Conservation (phyloP, 2,329 filamentous ascomycete genomes). For the Fusarium dimerum region DNA sequence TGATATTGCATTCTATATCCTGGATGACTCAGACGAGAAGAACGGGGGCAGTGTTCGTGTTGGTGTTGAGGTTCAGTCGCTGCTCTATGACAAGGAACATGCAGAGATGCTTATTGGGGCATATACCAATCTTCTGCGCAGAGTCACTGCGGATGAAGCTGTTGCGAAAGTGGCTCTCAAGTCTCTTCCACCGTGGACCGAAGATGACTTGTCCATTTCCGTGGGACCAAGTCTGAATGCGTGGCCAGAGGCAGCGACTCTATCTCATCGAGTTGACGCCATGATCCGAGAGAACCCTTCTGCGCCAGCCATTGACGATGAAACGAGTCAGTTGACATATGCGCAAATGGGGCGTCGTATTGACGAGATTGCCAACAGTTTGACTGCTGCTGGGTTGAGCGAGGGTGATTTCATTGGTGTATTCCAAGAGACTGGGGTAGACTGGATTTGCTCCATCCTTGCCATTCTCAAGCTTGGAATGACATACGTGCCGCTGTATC, state of each 20-base stretch:
- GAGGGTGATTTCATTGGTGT: conserved; percentile 2
- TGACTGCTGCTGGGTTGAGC: background rate
- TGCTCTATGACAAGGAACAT: too few relatives aligned
- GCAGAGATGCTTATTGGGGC: too few relatives aligned
- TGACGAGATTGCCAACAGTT: background rate
- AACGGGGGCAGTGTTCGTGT: too few relatives aligned
- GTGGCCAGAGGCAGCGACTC: too few relatives aligned
- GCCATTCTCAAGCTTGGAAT: conserved; percentile 6
- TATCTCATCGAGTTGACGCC: background rate
- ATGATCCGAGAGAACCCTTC: background rate
- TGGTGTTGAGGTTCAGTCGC: too few relatives aligned
- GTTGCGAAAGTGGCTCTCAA: too few relatives aligned
- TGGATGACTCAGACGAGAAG: too few relatives aligned
- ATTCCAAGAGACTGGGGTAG: conserved; percentile 2
- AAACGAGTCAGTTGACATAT: background rate
- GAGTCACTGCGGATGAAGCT: too few relatives aligned
- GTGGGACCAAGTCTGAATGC: too few relatives aligned
- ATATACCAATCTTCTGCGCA: too few relatives aligned
- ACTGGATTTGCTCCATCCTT: conserved; percentile 7
- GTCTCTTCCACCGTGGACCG: background rate
- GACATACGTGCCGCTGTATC: conserved; percentile 9
- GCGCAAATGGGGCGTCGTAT: background rate
- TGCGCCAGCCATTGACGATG: background rate
- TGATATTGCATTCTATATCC: too few relatives aligned
- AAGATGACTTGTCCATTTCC: background rate